These are phyloP conservation scores for Conticribra guillardii DNA, from an alignment of 108 stramenopile species.

Conservation along the genomic window DNA sequence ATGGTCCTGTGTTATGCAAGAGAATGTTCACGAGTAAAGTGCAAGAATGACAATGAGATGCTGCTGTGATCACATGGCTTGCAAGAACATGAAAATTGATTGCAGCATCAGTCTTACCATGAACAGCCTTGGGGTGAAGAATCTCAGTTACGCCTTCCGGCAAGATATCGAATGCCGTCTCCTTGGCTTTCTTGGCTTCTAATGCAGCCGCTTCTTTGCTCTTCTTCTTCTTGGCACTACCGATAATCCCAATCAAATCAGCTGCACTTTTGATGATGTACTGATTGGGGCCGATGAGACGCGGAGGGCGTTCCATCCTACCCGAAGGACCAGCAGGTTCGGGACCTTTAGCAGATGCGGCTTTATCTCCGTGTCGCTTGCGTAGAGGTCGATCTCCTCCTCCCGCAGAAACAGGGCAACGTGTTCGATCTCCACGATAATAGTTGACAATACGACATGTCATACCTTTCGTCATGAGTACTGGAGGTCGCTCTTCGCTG, in stretches of 20 bases:
- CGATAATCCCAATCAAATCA: conserved; percentile 81
- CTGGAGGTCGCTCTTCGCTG: conserved; percentile 83
- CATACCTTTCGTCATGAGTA: conserved; percentile 86
- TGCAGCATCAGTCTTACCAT: conserved; percentile 50
- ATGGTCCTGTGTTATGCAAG: conserved; percentile 52
- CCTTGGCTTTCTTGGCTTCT: conserved; percentile 64
- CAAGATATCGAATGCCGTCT: conserved; percentile 58
- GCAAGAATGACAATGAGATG: too few relatives aligned
- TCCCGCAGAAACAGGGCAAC: conserved; percentile 85
- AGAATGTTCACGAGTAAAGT: neutral
- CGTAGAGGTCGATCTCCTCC: conserved; percentile 87
- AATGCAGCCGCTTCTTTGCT: conserved; percentile 37
- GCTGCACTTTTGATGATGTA: conserved; percentile 52
- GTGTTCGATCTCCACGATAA: conserved; percentile 84
- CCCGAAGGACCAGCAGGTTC: conserved; percentile 34
- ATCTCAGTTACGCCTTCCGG: conserved; percentile 91
- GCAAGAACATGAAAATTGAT: too few relatives aligned
- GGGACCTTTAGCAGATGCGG: conserved; percentile 30
- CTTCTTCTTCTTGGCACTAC: conserved; percentile 58
- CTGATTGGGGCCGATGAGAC: conserved; percentile 68
- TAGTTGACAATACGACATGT: conserved; percentile 87
- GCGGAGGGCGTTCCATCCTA: conserved; percentile 60
- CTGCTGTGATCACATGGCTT: too few relatives aligned
- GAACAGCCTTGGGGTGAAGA: conserved; percentile 77
- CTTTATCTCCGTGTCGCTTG: conserved; percentile 65